These are phyloP conservation scores for Afroboletus lepidellus DNA, from an alignment of 1,284 basidiomycete genomes.

Conservation along the genomic window DNA sequence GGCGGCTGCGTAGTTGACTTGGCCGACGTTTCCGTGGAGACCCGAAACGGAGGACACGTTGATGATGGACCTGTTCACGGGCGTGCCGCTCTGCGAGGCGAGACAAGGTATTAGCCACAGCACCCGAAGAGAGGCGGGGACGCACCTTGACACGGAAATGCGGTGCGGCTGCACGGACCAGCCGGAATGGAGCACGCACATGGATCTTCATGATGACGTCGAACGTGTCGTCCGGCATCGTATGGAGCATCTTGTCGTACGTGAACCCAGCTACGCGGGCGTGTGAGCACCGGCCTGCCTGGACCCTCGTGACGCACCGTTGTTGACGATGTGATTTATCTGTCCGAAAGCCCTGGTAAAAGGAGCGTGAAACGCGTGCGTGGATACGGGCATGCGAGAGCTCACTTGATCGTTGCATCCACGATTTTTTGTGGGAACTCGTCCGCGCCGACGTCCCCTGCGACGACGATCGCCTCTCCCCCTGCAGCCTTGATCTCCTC, in stretches of 20 bases:
- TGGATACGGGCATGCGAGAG: neutral
- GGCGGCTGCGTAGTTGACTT: slow-evolving; percentile 80
- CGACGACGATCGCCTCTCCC: slow-evolving; percentile 70
- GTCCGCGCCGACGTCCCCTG: slow-evolving; percentile 76
- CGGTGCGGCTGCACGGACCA: slow-evolving; percentile 81
- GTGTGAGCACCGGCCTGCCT: neutral
- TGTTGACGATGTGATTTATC: slow-evolving; percentile 86
- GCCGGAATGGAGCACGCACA: slow-evolving; percentile 66
- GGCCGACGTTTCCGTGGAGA: slow-evolving; percentile 82
- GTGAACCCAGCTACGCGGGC: slow-evolving; percentile 70
- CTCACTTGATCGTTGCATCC: slow-evolving; percentile 73
- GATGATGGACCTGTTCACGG: slow-evolving; percentile 74
- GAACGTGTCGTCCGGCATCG: slow-evolving; percentile 79
- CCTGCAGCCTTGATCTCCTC: slow-evolving; percentile 74
- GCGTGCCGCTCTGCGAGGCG: slow-evolving; percentile 37
- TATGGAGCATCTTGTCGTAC: slow-evolving; percentile 86
- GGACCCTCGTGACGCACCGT: slow-evolving; percentile 45
- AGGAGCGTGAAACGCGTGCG: neutral
- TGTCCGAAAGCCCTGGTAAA: slow-evolving; percentile 66
- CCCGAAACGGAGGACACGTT: slow-evolving; percentile 79
- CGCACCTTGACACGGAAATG: slow-evolving; percentile 79
- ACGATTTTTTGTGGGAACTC: slow-evolving; percentile 82
- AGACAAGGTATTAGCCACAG: neutral
- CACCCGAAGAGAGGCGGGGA: neutral
- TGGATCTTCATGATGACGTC: slow-evolving; percentile 83